phyloP scores from a whole-genome alignment of 2,329 filamentous ascomycete genomes.

The Helotiales sp. region DNA sequence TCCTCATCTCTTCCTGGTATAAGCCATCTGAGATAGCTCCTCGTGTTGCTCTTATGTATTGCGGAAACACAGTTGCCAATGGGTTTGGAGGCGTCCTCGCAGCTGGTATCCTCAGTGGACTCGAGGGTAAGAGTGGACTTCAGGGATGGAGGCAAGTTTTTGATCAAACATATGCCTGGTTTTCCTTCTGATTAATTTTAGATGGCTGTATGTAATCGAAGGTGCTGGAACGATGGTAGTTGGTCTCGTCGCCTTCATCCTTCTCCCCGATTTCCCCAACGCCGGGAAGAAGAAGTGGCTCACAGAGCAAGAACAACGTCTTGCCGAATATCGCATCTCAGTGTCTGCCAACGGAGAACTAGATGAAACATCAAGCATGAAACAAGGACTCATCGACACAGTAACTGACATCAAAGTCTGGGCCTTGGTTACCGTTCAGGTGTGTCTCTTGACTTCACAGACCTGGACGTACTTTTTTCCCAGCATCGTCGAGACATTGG shows the following conservation, averaged over 20 bases:
- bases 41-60: conserved; percentile 38
- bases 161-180: neutral
- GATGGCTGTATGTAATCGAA: conserved; percentile 24
- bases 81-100: conserved; percentile 42
- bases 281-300: conserved; percentile 36
- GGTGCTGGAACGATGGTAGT: conserved; percentile 16
- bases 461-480: conserved; percentile 33
- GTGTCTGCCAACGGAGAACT: neutral
- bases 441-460: conserved; percentile 2
- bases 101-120: conserved; percentile 37
- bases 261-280: conserved; percentile 12
- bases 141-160: conserved; percentile 1
- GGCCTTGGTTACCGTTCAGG: neutral
- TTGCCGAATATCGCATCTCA: conserved; percentile 54
- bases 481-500: conserved; percentile 20
- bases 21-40: conserved; percentile 43
- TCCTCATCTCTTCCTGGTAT: conserved; percentile 45
- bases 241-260: conserved; percentile 4
- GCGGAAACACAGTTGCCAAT: conserved; percentile 39
- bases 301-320: conserved; percentile 42
- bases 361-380: neutral
- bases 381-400: conserved; percentile 3
- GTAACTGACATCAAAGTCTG: neutral
- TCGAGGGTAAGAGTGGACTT: conserved; percentile 9
- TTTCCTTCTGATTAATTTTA: neutral